Evolutionary conservation across 345 rosid genomes (phyloP), one percentile per base, ranked within the genome.

Genomic region (Populus deltoides): DNA sequence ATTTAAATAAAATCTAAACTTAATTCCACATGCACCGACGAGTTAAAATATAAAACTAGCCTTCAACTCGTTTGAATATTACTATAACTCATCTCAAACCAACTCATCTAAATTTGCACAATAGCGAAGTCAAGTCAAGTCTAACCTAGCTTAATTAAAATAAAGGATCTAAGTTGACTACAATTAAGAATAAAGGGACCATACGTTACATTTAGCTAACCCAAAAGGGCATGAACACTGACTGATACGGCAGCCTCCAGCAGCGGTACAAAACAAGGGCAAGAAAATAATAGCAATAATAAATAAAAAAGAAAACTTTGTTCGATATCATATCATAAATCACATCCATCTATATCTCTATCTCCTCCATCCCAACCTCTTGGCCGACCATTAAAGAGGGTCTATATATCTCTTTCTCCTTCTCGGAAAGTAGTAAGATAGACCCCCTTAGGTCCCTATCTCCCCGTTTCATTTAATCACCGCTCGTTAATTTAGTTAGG

Each of bases 381-480:
- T 35, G 81, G 80, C 87, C 86, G 87, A 79, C 84, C 85, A 80
- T 81, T 29, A 72, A 61, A 68, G 41, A 33, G 66, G 74, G 71
- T 39, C 57, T 53, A 1, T 66, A 0, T 33, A 24, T 61, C 36
- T 36, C 61, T 69, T 63, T 65, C n/a, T 76, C 70, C 68, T 53
- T 31, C 63, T n/a, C 11, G 36, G 11, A 53, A 33, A 39, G 20
- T 17, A 7, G 17, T 33, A 33, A n/a, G 31, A 72, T 1, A 71
- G 49, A 65, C 81, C 69, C 69, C 16, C 76, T 73, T 25, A 27
- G 45, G 41, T 77, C 45, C 47, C 17, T 27, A 72, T 68, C 25
- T 38, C 33, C 11, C 33, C 16, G 29, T 77, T 29, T 33, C 7
- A 41, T 25, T 65, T 18, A 15, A 1, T 13, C 31, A 68, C 65